Evolutionary conservation across 495 filamentous ascomycete genomes (phyloP).

Genomic region (Hyaloscypha hepaticicola): DNA sequence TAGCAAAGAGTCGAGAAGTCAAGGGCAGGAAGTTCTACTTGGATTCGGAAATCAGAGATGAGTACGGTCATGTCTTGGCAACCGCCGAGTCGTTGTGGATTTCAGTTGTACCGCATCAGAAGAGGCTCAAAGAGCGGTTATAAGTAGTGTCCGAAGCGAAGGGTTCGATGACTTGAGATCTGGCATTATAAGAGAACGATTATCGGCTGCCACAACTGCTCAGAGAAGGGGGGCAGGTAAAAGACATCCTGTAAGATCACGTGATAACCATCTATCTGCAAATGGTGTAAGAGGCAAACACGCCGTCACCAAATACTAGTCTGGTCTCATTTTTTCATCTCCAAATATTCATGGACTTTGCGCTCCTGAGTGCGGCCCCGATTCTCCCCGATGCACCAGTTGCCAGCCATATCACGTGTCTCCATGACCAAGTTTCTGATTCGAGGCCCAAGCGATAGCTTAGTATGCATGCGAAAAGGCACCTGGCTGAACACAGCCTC

Average conservation of each 20-base stretch:
- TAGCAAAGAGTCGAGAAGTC: conserved; percentile 38
- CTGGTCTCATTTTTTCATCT: too few relatives aligned
- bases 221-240: too few relatives aligned
- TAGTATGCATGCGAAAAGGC: too few relatives aligned
- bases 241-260: too few relatives aligned
- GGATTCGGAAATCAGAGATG: conserved; percentile 44
- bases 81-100: conserved; percentile 46
- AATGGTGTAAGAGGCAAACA: too few relatives aligned
- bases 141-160: background rate
- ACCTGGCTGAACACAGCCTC: background rate
- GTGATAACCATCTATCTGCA: too few relatives aligned
- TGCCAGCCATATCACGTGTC: background rate
- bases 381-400: background rate
- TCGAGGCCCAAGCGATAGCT: background rate
- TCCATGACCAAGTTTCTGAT: background rate
- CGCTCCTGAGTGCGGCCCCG: background rate
- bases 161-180: too few relatives aligned
- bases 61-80: conserved; percentile 41
- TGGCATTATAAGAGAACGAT: too few relatives aligned
- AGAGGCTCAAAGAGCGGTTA: background rate
- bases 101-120: background rate
- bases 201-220: too few relatives aligned
- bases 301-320: too few relatives aligned
- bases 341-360: background rate
- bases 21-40: conserved; percentile 49